Base-by-base conservation (phyloP, 495 filamentous ascomycete species). In the Chaetomium tenue region DNA sequence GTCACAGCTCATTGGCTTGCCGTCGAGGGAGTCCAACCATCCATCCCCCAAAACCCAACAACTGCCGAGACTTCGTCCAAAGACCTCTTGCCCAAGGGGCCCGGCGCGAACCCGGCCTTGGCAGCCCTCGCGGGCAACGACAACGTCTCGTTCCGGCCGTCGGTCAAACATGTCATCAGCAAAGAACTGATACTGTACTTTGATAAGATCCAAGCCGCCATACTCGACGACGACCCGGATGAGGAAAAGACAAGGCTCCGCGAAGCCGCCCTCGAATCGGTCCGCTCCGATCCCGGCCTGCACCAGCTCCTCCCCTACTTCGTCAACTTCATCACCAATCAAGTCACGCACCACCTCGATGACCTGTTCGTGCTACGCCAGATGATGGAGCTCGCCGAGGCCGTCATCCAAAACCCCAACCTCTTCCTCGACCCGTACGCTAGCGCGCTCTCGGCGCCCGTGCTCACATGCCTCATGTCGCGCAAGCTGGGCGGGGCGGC, bases 171-270 rank as follows among this genome's bases (percentile, higher is more conserved):
- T 70, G 85, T 97, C 63, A 82, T 98, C 46, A 96, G 91, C 61
- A 94, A 96, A 72, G 94, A 98, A 74, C 85, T 97, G 4, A 89
- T 93, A 68, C 84, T 97, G n/a, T 98, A 97, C 82, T 98, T 97
- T 65, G 91, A 96, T 69, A 96, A 93, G 69, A 88, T 98, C 46
- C 91, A 89, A 76, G 83, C 81, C 65, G 93, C 93, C 3, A 81
- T 98, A 23, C 79, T 96, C 57, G 91, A 98, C 72, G 91, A 93
- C 66, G 84, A 82, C 30, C 89, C 89, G 54, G 92, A 96, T 58
- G 86, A 90, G 59, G 83, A 86, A 58, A 82, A 83, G 61, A 74
- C 79, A 16, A 70, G 79, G 5, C 87, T 96, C 70, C 90, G 93
- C n/a, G 82, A 85, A 11, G 93, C 95, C 0, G 95, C 89, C 0